Evolutionary conservation across 805 yeast genomes (phyloP).

Genomic region (Lachancea meyersii): DNA sequence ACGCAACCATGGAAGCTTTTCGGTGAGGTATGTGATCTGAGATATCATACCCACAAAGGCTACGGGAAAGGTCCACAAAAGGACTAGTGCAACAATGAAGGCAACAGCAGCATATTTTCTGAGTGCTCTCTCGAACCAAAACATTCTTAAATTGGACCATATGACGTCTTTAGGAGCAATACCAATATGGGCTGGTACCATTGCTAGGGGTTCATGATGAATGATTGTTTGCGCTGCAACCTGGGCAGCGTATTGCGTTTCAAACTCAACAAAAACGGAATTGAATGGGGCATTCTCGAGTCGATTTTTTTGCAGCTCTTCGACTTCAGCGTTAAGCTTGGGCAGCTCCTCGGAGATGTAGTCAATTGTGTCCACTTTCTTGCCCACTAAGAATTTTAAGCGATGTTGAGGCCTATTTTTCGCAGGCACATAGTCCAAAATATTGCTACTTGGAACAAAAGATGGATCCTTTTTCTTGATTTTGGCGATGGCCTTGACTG

Average conservation of each 20-base stretch:
- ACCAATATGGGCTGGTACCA: slow-evolving; percentile 57
- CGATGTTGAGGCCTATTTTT: slow-evolving; percentile 62
- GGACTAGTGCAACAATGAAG: slow-evolving; percentile 49
- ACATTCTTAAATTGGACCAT: slow-evolving; percentile 70
- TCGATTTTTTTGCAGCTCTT: slow-evolving; percentile 46
- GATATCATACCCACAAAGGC: slow-evolving; percentile 74
- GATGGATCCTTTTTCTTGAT: slow-evolving; percentile 59
- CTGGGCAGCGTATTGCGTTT: slow-evolving; percentile 69
- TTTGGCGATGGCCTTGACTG: slow-evolving; percentile 52
- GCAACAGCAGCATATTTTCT: slow-evolving; percentile 48
- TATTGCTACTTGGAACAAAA: slow-evolving; percentile 41
- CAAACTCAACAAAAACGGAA: slow-evolving; percentile 73
- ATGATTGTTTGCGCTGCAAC: slow-evolving; percentile 57
- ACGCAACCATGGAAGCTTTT: slow-evolving; percentile 46
- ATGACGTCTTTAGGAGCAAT: slow-evolving; percentile 55
- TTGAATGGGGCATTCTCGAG: slow-evolving; percentile 56
- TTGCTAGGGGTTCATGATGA: slow-evolving; percentile 60
- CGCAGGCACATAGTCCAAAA: slow-evolving; percentile 53
- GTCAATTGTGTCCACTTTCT: slow-evolving; percentile 58
- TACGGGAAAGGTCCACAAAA: slow-evolving; percentile 73
- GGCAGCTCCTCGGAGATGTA: slow-evolving; percentile 54
- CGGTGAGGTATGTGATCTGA: slow-evolving; percentile 55
- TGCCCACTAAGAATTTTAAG: slow-evolving; percentile 40
- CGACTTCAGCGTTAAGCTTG: slow-evolving; percentile 49
- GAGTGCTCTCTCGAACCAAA: slow-evolving; percentile 70